These are phyloP conservation scores for Rugosomyces carneus DNA, from an alignment of 1,284 basidiomycete species.

Conservation along the genomic window DNA sequence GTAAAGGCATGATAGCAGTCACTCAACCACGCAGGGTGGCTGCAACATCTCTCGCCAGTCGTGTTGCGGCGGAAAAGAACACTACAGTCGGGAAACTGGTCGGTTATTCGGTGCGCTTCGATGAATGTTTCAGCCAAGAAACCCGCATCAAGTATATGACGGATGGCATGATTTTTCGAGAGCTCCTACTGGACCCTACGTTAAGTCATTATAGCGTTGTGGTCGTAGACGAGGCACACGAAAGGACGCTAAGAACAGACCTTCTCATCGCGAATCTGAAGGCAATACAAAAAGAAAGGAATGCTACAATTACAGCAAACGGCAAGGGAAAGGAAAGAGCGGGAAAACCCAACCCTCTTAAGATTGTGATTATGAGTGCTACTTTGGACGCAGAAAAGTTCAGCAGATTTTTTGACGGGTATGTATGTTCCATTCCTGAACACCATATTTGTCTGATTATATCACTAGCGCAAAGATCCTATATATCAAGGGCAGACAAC, in stretches of 20 bases:
- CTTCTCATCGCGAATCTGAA: conserved; percentile 90
- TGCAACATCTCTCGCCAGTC: conserved; percentile 85
- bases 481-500: conserved; percentile 90
- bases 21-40: conserved; percentile 95
- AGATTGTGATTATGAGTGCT: conserved; percentile 95
- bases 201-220: conserved; percentile 85
- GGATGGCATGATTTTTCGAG: conserved; percentile 94
- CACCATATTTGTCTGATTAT: not conserved
- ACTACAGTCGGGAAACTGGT: conserved; percentile 66
- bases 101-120: conserved; percentile 95
- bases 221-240: conserved; percentile 96
- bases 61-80: conserved; percentile 85
- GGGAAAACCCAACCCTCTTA: conserved; percentile 52
- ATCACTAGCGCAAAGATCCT: conserved; percentile 69
- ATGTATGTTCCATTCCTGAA: conserved; percentile 21
- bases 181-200: conserved; percentile 75
- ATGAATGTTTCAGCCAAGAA: conserved; percentile 65
- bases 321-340: conserved; percentile 27
- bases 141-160: conserved; percentile 95
- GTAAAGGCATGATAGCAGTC: conserved; percentile 69
- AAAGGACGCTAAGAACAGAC: conserved; percentile 92
- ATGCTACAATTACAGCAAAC: conserved; percentile 34
- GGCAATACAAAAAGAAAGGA: conserved; percentile 73
- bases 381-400: conserved; percentile 95
- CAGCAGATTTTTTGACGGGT: conserved; percentile 82